Percentiles rank a stretch among this genome's conserved stretches.
phyloP scores from a whole-genome alignment of 805 yeast genomes.

The Blastobotrys chiropterorum region DNA sequence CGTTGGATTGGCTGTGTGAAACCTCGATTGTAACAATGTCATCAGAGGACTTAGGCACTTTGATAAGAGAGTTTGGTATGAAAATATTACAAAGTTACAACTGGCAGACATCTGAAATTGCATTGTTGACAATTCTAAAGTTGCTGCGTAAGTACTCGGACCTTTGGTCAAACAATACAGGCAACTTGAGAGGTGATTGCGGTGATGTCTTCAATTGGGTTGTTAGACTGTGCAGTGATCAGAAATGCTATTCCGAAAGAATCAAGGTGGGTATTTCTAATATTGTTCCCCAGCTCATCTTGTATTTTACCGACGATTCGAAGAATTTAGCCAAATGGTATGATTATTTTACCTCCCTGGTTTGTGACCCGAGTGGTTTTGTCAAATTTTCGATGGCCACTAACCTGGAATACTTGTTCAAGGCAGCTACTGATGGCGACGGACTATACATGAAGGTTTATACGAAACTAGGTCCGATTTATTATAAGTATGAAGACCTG shows the following conservation, averaged over 20 bases:
- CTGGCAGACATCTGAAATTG: conserved; percentile 7
- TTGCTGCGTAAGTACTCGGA: not conserved
- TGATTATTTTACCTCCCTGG: not conserved
- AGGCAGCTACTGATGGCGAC: not conserved
- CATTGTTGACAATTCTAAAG: not conserved
- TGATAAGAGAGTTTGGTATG: conserved; percentile 6
- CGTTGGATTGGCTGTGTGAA: not conserved
- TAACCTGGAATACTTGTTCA: not conserved
- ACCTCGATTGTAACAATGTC: not conserved
- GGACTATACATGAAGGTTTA: not conserved
- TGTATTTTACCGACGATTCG: not conserved
- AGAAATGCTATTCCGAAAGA: not conserved
- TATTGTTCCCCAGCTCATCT: not conserved
- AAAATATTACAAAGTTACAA: conserved; percentile 3
- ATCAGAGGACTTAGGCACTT: not conserved
- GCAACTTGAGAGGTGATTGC: not conserved
- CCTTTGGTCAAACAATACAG: not conserved
- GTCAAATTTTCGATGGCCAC: not conserved
- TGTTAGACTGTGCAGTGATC: not conserved
- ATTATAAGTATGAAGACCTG: not conserved
- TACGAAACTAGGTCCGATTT: not conserved
- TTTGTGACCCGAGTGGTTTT: not conserved
- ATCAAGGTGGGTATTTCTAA: not conserved
- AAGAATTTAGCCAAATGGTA: not conserved
- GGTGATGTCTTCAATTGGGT: conserved; percentile 7